Evolutionary conservation across 352 stramenopile genomes (phyloP), one percentile per base, ranked within the genome.

Genomic region (Globisporangium apiculatum): DNA sequence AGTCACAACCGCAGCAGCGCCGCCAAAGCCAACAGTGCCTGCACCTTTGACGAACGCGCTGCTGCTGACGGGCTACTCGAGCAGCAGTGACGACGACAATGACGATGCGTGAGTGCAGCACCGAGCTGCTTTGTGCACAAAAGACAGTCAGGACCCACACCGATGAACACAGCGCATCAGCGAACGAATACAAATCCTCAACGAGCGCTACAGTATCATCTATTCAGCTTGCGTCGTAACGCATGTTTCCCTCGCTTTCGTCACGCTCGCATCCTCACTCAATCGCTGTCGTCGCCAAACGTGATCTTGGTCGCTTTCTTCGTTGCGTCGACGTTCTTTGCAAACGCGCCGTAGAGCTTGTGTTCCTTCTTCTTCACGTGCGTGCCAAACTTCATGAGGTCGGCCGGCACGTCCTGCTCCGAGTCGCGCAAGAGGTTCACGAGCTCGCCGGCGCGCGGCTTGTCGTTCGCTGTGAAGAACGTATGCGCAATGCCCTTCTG

Each of bases 331-430:
- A 96, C 89, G 60, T 94, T 87, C 69, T 97, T 98, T 43, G 92
- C 91, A 49, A 98, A 98, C 51, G 95, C 97, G 51, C 97, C 97
- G 68, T 99, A 99, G 17, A 99, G 71, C 68, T 99, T 99, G 87
- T 99, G 95, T 73, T 99, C 95, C 89, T 99, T 99, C 84, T 99
- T 99, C 81, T 99, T 99, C 51, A 99, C 98, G 40, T 98, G 97
- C 60, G 96, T 99, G 61, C 97, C 97, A 73, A 99, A 99, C 69
- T 98, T 98, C 67, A 96, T 91, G 41, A 99, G 75, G 50, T 96
- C 95, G 35, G 93, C 82, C 4, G 97, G 97, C 58, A 98, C 87
- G 31, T 81, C 57, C 68, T 98, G 92, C 55, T 96, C 97, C 51
- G 94, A 87, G 58, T 98, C 89, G 58, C 81, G 87, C 74, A 99